Conservation (phyloP, 2,329 filamentous ascomycete species). For the Fusarium haematococcum region DNA sequence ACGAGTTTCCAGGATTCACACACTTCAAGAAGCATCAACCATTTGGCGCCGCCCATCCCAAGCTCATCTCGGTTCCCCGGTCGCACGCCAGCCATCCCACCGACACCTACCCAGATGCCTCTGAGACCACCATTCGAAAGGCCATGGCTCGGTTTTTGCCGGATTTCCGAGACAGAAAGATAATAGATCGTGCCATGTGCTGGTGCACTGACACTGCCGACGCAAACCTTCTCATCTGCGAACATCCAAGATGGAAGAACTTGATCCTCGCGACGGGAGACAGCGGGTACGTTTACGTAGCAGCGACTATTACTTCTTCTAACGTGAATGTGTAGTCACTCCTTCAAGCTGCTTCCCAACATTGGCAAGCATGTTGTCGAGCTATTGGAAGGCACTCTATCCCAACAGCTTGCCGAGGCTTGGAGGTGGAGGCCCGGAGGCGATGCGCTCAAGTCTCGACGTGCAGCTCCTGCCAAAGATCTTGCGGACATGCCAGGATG, state of each 20-base stretch:
- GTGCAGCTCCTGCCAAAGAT: slow-evolving; percentile 9
- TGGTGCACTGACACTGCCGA: slow-evolving; percentile 19
- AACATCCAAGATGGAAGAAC: slow-evolving; percentile 17
- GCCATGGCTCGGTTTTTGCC: slow-evolving; percentile 9
- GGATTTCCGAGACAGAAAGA: background rate
- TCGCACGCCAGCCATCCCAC: slow-evolving; percentile 9
- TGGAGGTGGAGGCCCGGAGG: slow-evolving; percentile 16
- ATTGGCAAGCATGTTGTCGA: slow-evolving; percentile 19
- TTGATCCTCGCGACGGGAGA: slow-evolving; percentile 11
- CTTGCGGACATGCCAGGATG: slow-evolving; percentile 12
- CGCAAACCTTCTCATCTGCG: slow-evolving; percentile 12
- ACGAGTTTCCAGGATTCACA: slow-evolving; percentile 16
- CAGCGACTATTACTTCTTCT: background rate
- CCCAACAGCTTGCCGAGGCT: background rate
- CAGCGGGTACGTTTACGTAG: slow-evolving; percentile 7
- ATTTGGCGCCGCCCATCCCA: background rate
- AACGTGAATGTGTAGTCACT: background rate
- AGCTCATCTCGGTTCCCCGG: slow-evolving; percentile 11
- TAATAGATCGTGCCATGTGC: slow-evolving; percentile 12
- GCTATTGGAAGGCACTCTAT: slow-evolving; percentile 4
- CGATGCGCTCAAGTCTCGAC: slow-evolving; percentile 14
- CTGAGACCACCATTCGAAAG: slow-evolving; percentile 2
- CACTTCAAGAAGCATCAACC: slow-evolving; percentile 7
- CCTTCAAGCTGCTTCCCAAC: slow-evolving; percentile 5
- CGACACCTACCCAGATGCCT: slow-evolving; percentile 9